Percentiles rank a stretch among this genome's conserved stretches.
Conservation (phyloP, 1,284 basidiomycete genomes). For the Ceratobasidium sp. region DNA sequence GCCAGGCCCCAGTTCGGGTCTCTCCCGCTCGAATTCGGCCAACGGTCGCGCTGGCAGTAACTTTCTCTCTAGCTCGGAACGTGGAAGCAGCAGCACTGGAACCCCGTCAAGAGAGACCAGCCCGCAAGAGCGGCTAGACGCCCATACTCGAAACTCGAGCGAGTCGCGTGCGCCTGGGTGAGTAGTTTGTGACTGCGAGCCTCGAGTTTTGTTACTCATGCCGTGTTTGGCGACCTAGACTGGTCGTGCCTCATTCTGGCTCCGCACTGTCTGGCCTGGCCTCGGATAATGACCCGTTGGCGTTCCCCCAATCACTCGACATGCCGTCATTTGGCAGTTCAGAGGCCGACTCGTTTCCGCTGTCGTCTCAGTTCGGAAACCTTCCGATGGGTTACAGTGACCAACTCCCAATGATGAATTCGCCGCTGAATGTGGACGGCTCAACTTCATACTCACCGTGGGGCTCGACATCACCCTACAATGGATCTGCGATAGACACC, state of each 20-base stretch:
- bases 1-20: conserved; percentile 34
- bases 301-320: conserved; percentile 35
- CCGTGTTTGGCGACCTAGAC: not conserved
- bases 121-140: conserved; percentile 33
- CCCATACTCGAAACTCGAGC: conserved; percentile 35
- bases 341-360: conserved; percentile 41
- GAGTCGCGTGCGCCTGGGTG: conserved; percentile 40
- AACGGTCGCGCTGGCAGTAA: conserved; percentile 38
- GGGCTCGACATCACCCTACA: conserved; percentile 35
- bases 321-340: conserved; percentile 38
- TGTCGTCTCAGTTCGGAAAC: conserved; percentile 40
- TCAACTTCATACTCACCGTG: conserved; percentile 39
- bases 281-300: conserved; percentile 11
- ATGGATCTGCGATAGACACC: conserved; percentile 17
- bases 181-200: conserved; percentile 5
- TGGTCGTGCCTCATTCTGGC: conserved; percentile 35
- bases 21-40: conserved; percentile 38
- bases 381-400: conserved; percentile 39
- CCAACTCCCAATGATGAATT: conserved; percentile 30
- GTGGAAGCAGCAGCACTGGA: conserved; percentile 37
- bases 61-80: conserved; percentile 39
- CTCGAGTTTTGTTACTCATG: not conserved
- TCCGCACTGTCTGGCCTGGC: conserved; percentile 32
- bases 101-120: conserved; percentile 41
- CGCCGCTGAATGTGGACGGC: conserved; percentile 27